These are phyloP conservation scores for Nakazawaea ernobii DNA, from an alignment of 805 yeast species.

Conservation along the genomic window DNA sequence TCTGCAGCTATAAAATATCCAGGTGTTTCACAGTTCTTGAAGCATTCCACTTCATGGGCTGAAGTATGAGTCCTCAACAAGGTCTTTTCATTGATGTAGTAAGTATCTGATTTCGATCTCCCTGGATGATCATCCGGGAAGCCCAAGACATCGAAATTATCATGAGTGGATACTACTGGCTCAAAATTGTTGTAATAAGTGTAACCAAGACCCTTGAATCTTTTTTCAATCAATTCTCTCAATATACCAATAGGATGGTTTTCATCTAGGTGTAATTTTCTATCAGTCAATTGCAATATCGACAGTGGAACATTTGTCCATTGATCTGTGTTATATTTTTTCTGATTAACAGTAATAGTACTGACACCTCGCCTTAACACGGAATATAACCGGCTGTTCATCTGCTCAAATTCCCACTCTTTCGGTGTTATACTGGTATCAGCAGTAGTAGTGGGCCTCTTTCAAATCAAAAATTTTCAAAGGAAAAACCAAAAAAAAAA, in stretches of 20 bases:
- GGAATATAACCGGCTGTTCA: neutral
- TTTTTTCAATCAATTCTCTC: slow-evolving; percentile 62
- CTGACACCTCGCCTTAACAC: slow-evolving; percentile 18
- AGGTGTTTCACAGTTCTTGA: slow-evolving; percentile 57
- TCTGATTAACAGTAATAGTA: slow-evolving; percentile 38
- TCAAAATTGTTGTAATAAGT: slow-evolving; percentile 74
- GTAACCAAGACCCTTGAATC: slow-evolving; percentile 61
- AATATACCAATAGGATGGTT: slow-evolving; percentile 90
- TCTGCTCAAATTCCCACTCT: neutral
- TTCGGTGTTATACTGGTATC: neutral
- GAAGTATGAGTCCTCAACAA: slow-evolving; percentile 91
- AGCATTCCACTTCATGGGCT: slow-evolving; percentile 92
- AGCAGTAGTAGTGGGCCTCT: neutral
- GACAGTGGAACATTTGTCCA: slow-evolving; percentile 84
- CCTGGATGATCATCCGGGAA: slow-evolving; percentile 94
- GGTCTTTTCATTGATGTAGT: slow-evolving; percentile 70
- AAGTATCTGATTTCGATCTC: slow-evolving; percentile 86
- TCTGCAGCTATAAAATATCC: slow-evolving; percentile 94
- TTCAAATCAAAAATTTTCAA: neutral
- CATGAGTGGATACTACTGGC: slow-evolving; percentile 76
- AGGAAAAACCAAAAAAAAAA: neutral
- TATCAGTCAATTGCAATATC: slow-evolving; percentile 60
- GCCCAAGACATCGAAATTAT: slow-evolving; percentile 89
- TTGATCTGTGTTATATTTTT: slow-evolving; percentile 54
- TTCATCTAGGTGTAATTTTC: slow-evolving; percentile 67